phyloP scores from a whole-genome alignment of 257 asterid species.

The Capsicum chinense region DNA sequence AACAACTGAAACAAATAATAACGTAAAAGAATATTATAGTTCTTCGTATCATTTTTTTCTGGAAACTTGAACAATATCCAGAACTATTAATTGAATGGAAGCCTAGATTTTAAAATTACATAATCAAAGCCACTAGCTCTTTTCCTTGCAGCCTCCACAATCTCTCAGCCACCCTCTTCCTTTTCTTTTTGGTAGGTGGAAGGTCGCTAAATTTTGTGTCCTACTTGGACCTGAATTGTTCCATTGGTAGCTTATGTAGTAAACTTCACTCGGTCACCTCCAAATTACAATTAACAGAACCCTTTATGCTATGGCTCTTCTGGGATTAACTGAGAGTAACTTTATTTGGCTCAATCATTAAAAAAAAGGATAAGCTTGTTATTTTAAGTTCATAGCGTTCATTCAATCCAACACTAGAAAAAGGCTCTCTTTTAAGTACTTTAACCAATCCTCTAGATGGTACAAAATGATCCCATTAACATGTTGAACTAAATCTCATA shows the following conservation, averaged over 20 bases:
- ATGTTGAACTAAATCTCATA: background rate
- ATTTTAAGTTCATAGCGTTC: background rate
- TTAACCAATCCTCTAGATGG: background rate
- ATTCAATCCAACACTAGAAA: background rate
- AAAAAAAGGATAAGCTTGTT: background rate
- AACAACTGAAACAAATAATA: constrained; percentile 26
- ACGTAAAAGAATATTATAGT: background rate
- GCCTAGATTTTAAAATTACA: background rate
- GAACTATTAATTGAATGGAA: background rate
- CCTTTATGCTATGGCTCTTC: background rate
- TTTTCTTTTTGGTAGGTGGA: background rate
- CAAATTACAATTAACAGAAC: background rate
- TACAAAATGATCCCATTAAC: background rate
- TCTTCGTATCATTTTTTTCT: background rate
- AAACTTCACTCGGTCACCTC: background rate
- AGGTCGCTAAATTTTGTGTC: background rate
- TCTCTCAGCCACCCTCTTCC: background rate
- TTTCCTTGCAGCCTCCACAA: background rate
- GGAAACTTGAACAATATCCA: background rate
- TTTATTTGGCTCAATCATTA: background rate
- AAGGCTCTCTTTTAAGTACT: background rate
- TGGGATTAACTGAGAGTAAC: background rate
- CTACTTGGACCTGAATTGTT: background rate
- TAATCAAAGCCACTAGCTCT: background rate
- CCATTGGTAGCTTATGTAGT: background rate